Base-by-base conservation (phyloP, 2,329 filamentous ascomycete genomes). In the Metarhizium anisopliae region DNA sequence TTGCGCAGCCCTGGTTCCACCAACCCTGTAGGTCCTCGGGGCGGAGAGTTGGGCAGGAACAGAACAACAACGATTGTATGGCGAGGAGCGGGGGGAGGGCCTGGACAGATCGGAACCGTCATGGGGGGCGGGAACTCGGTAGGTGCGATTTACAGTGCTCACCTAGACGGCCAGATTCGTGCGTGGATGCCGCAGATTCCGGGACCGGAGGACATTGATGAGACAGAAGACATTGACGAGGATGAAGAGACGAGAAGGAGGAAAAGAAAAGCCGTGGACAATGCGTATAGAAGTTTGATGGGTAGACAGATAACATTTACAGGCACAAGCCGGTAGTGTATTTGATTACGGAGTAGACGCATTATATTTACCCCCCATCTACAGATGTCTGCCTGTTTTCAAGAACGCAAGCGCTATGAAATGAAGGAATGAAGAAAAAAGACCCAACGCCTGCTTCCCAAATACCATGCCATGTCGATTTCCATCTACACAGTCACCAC, bases 141-240 rank as follows among this genome's bases (percentile, higher is more conserved):
- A 4, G 80, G 80, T 0, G 78, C 74, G 8, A 65, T 96, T 56
- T 95, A 90, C 71, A 94, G 90, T 54, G 87, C 85, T 2, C 90
- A 96, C 64, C 78, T 86, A 3, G 90, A 96, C 66, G 93, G 93
- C 0, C 86, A 86, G 53, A 93, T 97, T 56, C 80, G 87, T 49
- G 82, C 82, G 4, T 96, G 93, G 91, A 78, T 79, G 62, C 87
- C 89, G 2, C 74, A 75, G 40, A 71, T 82, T 6, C 70, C 75
- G 1, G 81, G 79, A 4, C 74, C 72, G 38, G 71, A 81, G 60
- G 67, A 80, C 61, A 61, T 83, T 52, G 76, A 74, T 13, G 75
- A 77, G 42, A 72, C 75, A 13, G 74, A 76, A 3, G 69, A 73
- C 16, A 65, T 68, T 4, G 70, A 68, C 29, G 67, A 68, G 7